Conservation (phyloP, 2,329 filamentous ascomycete genomes). For the Colletotrichum sp. region DNA sequence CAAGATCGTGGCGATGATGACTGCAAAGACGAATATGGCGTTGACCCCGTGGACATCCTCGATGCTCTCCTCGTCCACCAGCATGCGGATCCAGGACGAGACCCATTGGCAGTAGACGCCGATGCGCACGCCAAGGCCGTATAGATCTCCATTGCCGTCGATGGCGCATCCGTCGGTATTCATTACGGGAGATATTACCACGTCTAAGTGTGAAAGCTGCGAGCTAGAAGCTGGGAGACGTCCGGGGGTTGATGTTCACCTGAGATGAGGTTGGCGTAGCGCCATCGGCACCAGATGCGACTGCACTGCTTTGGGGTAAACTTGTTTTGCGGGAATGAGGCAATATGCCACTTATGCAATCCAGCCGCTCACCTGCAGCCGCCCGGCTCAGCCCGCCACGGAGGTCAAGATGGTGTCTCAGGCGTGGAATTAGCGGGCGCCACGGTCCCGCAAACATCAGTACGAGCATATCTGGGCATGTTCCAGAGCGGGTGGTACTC, state of each 20-base stretch:
- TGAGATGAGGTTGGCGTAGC: background rate
- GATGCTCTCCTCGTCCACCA: background rate
- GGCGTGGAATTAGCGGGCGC: background rate
- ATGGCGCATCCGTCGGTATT: background rate
- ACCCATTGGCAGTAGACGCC: background rate
- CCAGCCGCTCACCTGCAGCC: background rate
- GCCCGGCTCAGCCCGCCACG: background rate
- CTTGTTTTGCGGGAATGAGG: background rate
- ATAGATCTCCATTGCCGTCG: background rate
- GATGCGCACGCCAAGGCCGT: background rate
- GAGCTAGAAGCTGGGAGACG: background rate
- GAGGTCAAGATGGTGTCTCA: background rate
- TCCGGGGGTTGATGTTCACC: background rate
- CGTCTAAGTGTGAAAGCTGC: background rate
- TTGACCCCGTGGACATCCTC: background rate
- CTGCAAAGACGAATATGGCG: background rate
- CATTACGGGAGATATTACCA: background rate
- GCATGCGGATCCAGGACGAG: background rate
- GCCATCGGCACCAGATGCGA: background rate
- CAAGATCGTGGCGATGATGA: background rate
- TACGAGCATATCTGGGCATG: background rate
- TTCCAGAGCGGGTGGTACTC: background rate
- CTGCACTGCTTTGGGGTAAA: background rate
- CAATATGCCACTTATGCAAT: background rate
- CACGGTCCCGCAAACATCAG: background rate